A percentile compares a stretch with the other conserved stretches of the same genome.
Conservation (phyloP, 1,284 basidiomycete species). For the Marasmius sp. region DNA sequence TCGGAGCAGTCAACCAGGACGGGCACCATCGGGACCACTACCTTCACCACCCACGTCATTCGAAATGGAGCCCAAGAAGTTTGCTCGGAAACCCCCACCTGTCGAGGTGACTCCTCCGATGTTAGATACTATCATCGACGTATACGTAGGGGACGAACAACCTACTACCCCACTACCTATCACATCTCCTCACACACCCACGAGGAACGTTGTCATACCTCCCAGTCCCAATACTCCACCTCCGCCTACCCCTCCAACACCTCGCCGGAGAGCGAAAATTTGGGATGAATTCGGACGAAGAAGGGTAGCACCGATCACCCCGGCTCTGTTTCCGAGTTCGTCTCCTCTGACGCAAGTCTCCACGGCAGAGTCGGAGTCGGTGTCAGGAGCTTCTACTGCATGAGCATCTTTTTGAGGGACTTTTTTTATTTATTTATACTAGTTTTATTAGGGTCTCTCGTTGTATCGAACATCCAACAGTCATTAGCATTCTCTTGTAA, state of each 20-base stretch:
- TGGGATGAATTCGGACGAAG: slow-evolving; percentile 1
- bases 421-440: no score
- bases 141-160: background rate
- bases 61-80: background rate
- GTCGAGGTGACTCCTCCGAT: background rate
- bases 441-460: no score
- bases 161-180: background rate
- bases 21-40: no score
- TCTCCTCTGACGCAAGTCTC: background rate
- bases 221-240: background rate
- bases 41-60: no score
- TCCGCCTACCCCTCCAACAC: background rate
- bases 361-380: no score
- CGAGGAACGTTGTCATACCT: background rate
- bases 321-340: background rate
- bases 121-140: background rate
- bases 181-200: background rate
- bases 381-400: no score
- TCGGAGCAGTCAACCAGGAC: no score
- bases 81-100: background rate
- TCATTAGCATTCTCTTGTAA: no score
- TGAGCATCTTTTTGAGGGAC: no score
- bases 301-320: background rate
- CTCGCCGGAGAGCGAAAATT: background rate
- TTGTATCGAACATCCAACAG: no score